Evolutionary conservation across 257 asterid genomes (phyloP).

Genomic region (Craterostigma plantagineum): DNA sequence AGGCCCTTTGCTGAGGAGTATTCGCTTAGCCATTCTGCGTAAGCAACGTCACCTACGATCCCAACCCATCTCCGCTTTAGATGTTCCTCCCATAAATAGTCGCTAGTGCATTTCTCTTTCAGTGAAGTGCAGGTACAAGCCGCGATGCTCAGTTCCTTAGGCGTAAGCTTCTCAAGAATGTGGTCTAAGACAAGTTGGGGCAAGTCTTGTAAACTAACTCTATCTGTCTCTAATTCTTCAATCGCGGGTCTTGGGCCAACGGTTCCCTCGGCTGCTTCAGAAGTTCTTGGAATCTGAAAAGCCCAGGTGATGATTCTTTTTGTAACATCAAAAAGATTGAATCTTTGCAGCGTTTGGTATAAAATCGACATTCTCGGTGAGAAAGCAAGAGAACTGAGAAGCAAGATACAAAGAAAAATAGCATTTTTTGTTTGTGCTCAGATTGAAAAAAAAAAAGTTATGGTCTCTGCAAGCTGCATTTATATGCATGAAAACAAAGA

Average conservation of each 20-base stretch:
- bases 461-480: too few species aligned
- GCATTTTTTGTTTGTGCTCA: slow-evolving; percentile 13
- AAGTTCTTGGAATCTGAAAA: slow-evolving; percentile 3
- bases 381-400: slow-evolving; percentile 45
- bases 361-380: slow-evolving; percentile 14
- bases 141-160: slow-evolving; percentile 33
- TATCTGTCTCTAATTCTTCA: slow-evolving; percentile 9
- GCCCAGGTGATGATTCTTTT: slow-evolving; percentile 13
- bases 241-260: slow-evolving; percentile 11
- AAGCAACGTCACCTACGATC: slow-evolving; percentile 40
- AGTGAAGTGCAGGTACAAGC: slow-evolving; percentile 39
- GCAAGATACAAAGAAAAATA: slow-evolving; percentile 43
- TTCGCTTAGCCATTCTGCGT: slow-evolving; percentile 36
- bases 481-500: too few species aligned
- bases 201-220: slow-evolving; percentile 33
- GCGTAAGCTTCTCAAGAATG: slow-evolving; percentile 66
- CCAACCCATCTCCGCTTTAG: slow-evolving; percentile 49
- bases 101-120: slow-evolving; percentile 39
- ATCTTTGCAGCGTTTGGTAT: slow-evolving; percentile 6
- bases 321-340: slow-evolving; percentile 9
- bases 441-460: too few species aligned
- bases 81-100: slow-evolving; percentile 56
- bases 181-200: slow-evolving; percentile 74
- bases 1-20: slow-evolving; percentile 16
- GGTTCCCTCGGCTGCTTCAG: slow-evolving; percentile 7